Percentiles rank a stretch among this genome's conserved stretches.
phyloP scores from a whole-genome alignment of 768 basidiomycete species.

The Arthromyces matolae region DNA sequence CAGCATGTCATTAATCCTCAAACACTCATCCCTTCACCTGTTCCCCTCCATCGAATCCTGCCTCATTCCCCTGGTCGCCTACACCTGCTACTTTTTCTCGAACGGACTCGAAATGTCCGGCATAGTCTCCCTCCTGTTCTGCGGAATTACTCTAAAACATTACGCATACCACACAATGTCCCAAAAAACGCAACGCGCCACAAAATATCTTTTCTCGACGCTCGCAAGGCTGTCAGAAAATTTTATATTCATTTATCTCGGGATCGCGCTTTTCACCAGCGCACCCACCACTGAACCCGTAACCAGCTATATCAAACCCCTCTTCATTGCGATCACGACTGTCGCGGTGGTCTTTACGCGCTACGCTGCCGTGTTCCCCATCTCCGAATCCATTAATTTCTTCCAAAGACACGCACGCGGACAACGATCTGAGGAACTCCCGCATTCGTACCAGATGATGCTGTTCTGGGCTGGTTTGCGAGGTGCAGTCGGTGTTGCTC shows the following conservation, averaged over 20 bases:
- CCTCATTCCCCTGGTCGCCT: conserved; percentile 89
- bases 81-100: conserved; percentile 99
- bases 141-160: conserved; percentile 98
- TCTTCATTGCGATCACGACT: conserved; percentile 90
- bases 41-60: conserved; percentile 98
- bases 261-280: conserved; percentile 92
- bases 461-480: conserved; percentile 97
- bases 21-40: conserved; percentile 82
- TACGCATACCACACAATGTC: conserved; percentile 99
- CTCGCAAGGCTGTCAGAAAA: conserved; percentile 96
- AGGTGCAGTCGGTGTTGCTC: conserved; percentile 95
- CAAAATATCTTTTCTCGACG: conserved; percentile 92
- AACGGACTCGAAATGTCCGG: conserved; percentile 93
- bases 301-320: conserved; percentile 85
- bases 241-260: conserved; percentile 99
- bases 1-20: conserved; percentile 85
- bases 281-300: conserved; percentile 75
- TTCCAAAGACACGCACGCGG: conserved; percentile 82
- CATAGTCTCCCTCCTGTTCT: conserved; percentile 96
- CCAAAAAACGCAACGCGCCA: conserved; percentile 85
- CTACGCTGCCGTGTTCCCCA: conserved; percentile 92
- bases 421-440: conserved; percentile 84
- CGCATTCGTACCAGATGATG: conserved; percentile 99
- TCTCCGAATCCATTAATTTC: conserved; percentile 92
- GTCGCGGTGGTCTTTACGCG: conserved; percentile 93